phyloP scores from a whole-genome alignment of 345 rosid species.

The Gossypium turneri region DNA sequence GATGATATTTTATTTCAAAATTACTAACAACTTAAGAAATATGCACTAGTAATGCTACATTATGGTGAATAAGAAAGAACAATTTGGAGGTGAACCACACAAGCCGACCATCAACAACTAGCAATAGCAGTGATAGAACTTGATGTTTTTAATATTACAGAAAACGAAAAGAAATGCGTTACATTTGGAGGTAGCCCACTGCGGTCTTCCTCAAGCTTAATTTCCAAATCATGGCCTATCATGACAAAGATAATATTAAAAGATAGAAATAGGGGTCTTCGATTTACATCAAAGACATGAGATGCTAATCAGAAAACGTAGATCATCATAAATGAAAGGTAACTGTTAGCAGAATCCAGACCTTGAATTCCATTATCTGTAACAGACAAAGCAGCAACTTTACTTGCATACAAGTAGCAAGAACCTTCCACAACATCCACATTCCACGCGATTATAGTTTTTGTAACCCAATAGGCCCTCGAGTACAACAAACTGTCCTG shows the following conservation, averaged over 20 bases:
- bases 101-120: not conserved
- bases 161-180: constrained; percentile 8
- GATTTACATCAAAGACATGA: not conserved
- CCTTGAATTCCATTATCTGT: constrained; percentile 58
- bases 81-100: not conserved
- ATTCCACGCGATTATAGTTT: constrained; percentile 73
- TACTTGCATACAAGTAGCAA: constrained; percentile 69
- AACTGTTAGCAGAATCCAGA: constrained; percentile 18
- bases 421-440: constrained; percentile 57
- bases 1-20: not conserved
- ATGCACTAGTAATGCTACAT: not conserved
- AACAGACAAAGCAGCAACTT: constrained; percentile 49
- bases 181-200: constrained; percentile 55
- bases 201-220: constrained; percentile 53
- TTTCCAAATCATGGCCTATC: constrained; percentile 56
- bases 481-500: constrained; percentile 51
- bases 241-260: constrained; percentile 14
- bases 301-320: not conserved
- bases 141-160: not conserved
- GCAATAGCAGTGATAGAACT: not conserved
- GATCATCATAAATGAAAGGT: not conserved
- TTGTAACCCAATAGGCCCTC: constrained; percentile 68
- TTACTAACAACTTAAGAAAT: not conserved
- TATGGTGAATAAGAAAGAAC: not conserved
- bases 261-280: not conserved